Percentiles rank a stretch among this genome's conserved stretches.
Conservation (phyloP, 306 rosid species). For the Albizia julibrissin region DNA sequence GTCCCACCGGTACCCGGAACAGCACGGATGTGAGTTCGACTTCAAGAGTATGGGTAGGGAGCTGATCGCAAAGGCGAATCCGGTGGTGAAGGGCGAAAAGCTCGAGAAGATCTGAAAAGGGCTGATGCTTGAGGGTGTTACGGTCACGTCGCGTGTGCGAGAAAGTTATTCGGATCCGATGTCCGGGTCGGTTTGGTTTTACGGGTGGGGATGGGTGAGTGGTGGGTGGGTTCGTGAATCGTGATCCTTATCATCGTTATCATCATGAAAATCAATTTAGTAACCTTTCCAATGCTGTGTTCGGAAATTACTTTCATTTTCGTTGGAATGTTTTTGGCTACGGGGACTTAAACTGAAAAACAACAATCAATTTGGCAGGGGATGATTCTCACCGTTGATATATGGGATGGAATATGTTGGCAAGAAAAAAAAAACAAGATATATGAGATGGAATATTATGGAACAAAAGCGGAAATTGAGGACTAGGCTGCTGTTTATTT, state of each 20-base stretch:
- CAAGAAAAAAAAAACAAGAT: too few relatives aligned
- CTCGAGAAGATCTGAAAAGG: slow-evolving; percentile 57
- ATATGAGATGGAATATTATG: not conserved
- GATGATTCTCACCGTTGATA: not conserved
- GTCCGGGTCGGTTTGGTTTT: slow-evolving; percentile 12
- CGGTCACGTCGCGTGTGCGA: slow-evolving; percentile 14
- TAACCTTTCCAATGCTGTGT: not conserved
- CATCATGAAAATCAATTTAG: slow-evolving; percentile 29
- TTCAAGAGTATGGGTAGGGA: slow-evolving; percentile 73
- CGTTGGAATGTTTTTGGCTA: not conserved
- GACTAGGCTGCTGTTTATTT: not conserved
- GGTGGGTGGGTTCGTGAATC: slow-evolving; percentile 18
- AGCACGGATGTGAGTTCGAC: slow-evolving; percentile 71
- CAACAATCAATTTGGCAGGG: not conserved
- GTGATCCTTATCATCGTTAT: slow-evolving; percentile 12
- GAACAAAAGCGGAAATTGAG: not conserved
- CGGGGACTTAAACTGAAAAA: not conserved
- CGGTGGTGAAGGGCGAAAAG: slow-evolving; percentile 74
- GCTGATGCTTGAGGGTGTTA: slow-evolving; percentile 6
- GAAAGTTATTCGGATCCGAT: not conserved
- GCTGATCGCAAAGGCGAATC: slow-evolving; percentile 86
- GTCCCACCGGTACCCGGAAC: slow-evolving; percentile 81
- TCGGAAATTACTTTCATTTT: not conserved
- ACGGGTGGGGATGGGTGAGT: not conserved
- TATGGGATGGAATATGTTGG: too few relatives aligned